phyloP scores from a whole-genome alignment of 768 basidiomycete genomes.

The Flagelloscypha sp. region DNA sequence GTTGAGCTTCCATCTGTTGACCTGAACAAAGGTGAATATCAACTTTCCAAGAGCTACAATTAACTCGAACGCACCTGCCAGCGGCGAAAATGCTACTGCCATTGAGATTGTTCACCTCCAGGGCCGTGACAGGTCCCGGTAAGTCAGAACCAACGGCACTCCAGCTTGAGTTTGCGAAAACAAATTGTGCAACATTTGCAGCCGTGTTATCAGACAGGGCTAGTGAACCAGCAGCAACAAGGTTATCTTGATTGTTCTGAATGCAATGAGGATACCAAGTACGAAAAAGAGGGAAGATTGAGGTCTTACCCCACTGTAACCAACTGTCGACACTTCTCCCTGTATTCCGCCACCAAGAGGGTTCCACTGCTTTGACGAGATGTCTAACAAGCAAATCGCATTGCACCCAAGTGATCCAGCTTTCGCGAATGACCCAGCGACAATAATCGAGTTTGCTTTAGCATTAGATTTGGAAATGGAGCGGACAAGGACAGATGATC shows the following conservation, averaged over 20 bases:
- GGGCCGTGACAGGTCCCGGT: conserved; percentile 85
- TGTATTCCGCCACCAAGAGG: conserved; percentile 70
- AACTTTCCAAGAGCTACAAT: neutral
- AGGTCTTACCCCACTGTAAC: conserved; percentile 69
- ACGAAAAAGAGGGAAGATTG: conserved; percentile 2
- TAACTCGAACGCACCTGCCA: conserved; percentile 57
- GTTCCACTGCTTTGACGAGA: conserved; percentile 65
- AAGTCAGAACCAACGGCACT: conserved; percentile 55
- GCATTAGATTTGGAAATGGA: conserved; percentile 59
- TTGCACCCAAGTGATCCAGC: conserved; percentile 71
- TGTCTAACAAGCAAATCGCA: conserved; percentile 73
- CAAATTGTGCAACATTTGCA: conserved; percentile 68
- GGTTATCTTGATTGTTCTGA: conserved; percentile 55
- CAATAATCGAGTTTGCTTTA: conserved; percentile 55
- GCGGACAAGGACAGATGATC: conserved; percentile 55
- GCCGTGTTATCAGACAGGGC: conserved; percentile 51
- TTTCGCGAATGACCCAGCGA: conserved; percentile 81
- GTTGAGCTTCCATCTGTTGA: conserved; percentile 51
- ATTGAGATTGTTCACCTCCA: conserved; percentile 79
- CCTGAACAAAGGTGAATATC: conserved; percentile 20
- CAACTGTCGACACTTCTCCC: conserved; percentile 73
- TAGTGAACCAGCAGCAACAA: conserved; percentile 79
- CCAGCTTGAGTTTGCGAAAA: conserved; percentile 72
- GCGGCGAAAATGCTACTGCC: conserved; percentile 82
- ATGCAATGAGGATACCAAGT: conserved; percentile 5